phyloP scores from a whole-genome alignment of 2,329 filamentous ascomycete genomes.

The Colletotrichum australisinense region DNA sequence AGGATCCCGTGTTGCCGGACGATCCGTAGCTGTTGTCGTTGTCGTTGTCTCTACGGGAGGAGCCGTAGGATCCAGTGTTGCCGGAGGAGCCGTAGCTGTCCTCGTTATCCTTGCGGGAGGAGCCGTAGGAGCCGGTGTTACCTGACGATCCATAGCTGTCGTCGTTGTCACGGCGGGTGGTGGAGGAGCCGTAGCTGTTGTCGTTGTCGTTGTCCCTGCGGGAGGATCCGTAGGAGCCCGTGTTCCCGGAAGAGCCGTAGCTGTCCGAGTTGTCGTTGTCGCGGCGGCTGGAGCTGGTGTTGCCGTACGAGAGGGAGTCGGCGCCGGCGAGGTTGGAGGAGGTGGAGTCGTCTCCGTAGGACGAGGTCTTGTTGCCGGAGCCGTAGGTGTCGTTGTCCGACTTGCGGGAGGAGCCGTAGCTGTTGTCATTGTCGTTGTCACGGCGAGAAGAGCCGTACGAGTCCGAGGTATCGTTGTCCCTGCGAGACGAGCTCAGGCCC shows the following conservation, averaged over 20 bases:
- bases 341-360: conserved; percentile 18
- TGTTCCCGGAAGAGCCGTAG: conserved; percentile 38
- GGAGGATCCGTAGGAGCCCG: not conserved
- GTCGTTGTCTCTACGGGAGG: conserved; percentile 37
- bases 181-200: conserved; percentile 36
- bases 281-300: conserved; percentile 36
- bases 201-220: conserved; percentile 41
- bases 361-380: conserved; percentile 31
- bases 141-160: conserved; percentile 15
- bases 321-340: conserved; percentile 35
- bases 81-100: conserved; percentile 19
- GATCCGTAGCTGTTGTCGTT: conserved; percentile 32
- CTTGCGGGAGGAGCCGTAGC: not conserved
- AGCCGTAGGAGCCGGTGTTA: not conserved
- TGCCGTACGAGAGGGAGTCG: conserved; percentile 38
- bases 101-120: conserved; percentile 37
- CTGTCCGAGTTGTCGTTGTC: conserved; percentile 30
- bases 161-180: conserved; percentile 41
- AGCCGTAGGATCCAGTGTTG: conserved; percentile 43
- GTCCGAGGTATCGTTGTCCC: conserved; percentile 31
- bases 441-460: conserved; percentile 25
- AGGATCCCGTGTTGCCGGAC: conserved; percentile 36
- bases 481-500: conserved; percentile 34
- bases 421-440: conserved; percentile 15
- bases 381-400: conserved; percentile 35